Percentiles rank a stretch among this genome's conserved stretches.
Conservation (phyloP, 495 filamentous ascomycete species). For the Tuber brumale region DNA sequence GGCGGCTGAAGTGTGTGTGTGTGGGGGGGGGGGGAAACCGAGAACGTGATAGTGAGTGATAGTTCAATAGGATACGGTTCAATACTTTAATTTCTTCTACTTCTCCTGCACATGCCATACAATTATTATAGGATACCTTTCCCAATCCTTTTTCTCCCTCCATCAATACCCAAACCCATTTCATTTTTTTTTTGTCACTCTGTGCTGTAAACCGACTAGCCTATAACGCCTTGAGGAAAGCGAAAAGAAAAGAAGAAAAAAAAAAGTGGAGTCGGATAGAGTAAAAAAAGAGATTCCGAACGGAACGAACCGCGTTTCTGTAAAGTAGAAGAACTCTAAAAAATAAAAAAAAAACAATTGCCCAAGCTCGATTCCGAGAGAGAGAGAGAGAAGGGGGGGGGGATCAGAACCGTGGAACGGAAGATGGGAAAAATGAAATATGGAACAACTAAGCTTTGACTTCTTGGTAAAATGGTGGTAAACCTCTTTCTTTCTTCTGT, state of each 20-base stretch:
- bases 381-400: no score
- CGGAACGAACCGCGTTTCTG: constrained; percentile 24
- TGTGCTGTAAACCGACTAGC: not conserved
- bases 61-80: not conserved
- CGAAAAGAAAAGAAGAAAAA: not conserved
- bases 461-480: not conserved
- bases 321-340: no score
- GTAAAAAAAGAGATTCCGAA: constrained; percentile 7
- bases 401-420: constrained; percentile 35
- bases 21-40: not conserved
- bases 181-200: not conserved
- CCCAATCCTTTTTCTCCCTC: not conserved
- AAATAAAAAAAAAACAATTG: no score
- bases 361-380: not conserved
- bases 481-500: not conserved
- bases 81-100: not conserved
- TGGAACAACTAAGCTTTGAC: not conserved
- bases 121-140: not conserved
- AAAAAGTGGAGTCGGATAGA: not conserved
- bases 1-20: constrained; percentile 17
- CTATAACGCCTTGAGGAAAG: not conserved
- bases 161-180: not conserved
- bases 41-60: not conserved
- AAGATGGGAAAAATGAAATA: not conserved
- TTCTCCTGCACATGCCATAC: not conserved